These are phyloP conservation scores for Penicillium sp. DNA, from an alignment of 2,329 filamentous ascomycete species.

Conservation along the genomic window DNA sequence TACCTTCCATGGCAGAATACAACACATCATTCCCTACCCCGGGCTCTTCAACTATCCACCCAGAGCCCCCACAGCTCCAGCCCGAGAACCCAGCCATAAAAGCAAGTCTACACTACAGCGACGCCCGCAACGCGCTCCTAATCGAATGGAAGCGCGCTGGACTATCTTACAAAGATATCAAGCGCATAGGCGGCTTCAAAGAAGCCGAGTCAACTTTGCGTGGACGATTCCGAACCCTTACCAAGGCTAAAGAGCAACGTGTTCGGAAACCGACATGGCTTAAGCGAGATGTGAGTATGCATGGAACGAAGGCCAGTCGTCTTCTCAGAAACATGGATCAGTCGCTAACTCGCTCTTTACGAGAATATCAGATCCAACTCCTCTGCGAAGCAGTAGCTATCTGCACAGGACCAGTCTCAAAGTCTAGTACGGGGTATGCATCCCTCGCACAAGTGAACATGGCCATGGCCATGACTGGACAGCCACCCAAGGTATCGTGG, in stretches of 20 bases:
- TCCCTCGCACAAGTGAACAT: not conserved
- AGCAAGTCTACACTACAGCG: conserved; percentile 21
- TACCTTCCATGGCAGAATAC: not conserved
- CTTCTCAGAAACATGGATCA: too few relatives aligned
- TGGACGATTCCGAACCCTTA: conserved; percentile 52
- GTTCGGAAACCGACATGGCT: conserved; percentile 52
- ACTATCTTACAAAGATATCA: conserved; percentile 54
- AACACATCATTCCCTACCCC: not conserved
- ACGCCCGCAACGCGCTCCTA: conserved; percentile 44
- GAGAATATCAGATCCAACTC: conserved; percentile 39
- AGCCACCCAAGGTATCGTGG: conserved; percentile 58
- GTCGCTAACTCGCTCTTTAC: not conserved
- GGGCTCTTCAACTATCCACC: not conserved
- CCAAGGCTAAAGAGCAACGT: conserved; percentile 50
- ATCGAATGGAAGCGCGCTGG: conserved; percentile 47
- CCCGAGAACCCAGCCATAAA: not conserved
- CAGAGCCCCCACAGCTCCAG: conserved; percentile 1
- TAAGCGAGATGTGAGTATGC: conserved; percentile 46
- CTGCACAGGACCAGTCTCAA: conserved; percentile 22
- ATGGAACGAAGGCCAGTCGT: too few relatives aligned
- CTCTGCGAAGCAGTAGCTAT: conserved; percentile 45
- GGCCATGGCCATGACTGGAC: conserved; percentile 11
- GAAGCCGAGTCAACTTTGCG: conserved; percentile 55
- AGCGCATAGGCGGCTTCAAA: conserved; percentile 45
- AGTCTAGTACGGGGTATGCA: not conserved